Percentiles rank a stretch among this genome's conserved stretches.
Evolutionary conservation across 441 rosid genomes (phyloP).

Genomic region (Dalechampia spathulata): DNA sequence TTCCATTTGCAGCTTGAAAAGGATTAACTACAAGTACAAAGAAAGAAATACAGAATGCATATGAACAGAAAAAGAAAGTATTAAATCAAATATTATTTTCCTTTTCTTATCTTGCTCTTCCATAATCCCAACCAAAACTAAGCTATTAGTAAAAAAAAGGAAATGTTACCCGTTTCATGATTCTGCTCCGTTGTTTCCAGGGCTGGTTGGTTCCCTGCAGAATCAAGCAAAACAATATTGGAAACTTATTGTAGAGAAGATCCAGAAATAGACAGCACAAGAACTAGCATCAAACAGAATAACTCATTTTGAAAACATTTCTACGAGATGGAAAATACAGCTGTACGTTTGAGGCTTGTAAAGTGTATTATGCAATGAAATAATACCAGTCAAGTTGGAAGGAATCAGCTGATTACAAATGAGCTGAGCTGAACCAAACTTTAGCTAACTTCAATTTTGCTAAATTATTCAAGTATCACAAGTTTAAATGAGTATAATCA

Average conservation of each 20-base stretch:
- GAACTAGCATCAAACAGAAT: neutral
- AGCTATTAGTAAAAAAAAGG: neutral
- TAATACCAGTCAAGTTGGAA: neutral
- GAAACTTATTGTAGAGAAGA: conserved; percentile 1
- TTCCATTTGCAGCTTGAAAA: neutral
- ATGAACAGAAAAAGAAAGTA: conserved; percentile 1
- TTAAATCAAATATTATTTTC: neutral
- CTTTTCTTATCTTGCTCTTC: neutral
- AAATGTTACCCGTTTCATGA: conserved; percentile 13
- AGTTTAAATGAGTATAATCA: no score
- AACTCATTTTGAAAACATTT: neutral
- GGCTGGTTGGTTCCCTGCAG: conserved; percentile 12
- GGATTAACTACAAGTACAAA: neutral
- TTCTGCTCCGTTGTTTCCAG: conserved; percentile 6
- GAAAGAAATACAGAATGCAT: neutral
- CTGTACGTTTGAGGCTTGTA: neutral
- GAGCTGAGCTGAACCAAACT: no score
- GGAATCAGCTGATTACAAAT: no score
- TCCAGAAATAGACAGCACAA: neutral
- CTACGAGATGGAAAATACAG: neutral
- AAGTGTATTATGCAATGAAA: neutral
- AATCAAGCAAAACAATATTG: neutral
- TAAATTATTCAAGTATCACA: no score
- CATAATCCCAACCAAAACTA: neutral
- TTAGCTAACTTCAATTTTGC: no score